Evolutionary conservation across 2,329 filamentous ascomycete genomes (phyloP).

Genomic region (Cryphonectria naterciae): DNA sequence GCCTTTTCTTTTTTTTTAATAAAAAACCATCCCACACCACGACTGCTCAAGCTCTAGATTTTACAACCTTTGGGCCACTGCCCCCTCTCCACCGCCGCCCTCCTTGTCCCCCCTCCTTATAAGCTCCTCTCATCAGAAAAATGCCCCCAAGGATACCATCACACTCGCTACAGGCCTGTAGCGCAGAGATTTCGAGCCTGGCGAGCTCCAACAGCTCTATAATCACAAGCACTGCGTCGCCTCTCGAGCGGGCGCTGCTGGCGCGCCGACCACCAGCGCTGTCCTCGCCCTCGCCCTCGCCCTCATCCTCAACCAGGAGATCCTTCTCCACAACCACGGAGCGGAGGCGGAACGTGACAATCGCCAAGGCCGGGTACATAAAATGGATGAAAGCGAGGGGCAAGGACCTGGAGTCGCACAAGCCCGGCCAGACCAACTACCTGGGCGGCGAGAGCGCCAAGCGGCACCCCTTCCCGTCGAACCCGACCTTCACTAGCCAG

Average conservation of each 20-base stretch:
- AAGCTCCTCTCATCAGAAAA: slow-evolving; percentile 4
- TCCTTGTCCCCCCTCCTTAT: neutral
- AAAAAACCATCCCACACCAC: neutral
- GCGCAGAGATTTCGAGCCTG: slow-evolving; percentile 25
- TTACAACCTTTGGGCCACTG: slow-evolving; percentile 17
- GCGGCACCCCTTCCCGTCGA: slow-evolving; percentile 71
- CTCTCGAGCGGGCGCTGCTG: slow-evolving; percentile 24
- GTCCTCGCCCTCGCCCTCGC: neutral
- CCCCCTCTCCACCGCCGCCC: slow-evolving; percentile 6
- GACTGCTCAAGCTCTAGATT: slow-evolving; percentile 1
- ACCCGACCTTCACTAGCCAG: slow-evolving; percentile 71
- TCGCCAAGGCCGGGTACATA: slow-evolving; percentile 43
- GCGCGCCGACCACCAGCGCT: slow-evolving; percentile 11
- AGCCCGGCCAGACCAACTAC: slow-evolving; percentile 40
- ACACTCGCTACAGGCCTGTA: slow-evolving; percentile 24
- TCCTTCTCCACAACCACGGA: slow-evolving; percentile 47
- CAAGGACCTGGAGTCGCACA: slow-evolving; percentile 28
- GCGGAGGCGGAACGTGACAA: slow-evolving; percentile 42
- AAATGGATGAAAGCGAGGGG: slow-evolving; percentile 39
- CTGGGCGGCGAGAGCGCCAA: slow-evolving; percentile 41
- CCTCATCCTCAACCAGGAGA: slow-evolving; percentile 27
- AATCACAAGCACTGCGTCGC: slow-evolving; percentile 3
- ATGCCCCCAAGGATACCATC: slow-evolving; percentile 29
- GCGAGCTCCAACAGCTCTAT: slow-evolving; percentile 19
- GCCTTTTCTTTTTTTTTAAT: too few species aligned